Evolutionary conservation across 306 rosid species (phyloP).

Genomic region (Cucurbita moschata): DNA sequence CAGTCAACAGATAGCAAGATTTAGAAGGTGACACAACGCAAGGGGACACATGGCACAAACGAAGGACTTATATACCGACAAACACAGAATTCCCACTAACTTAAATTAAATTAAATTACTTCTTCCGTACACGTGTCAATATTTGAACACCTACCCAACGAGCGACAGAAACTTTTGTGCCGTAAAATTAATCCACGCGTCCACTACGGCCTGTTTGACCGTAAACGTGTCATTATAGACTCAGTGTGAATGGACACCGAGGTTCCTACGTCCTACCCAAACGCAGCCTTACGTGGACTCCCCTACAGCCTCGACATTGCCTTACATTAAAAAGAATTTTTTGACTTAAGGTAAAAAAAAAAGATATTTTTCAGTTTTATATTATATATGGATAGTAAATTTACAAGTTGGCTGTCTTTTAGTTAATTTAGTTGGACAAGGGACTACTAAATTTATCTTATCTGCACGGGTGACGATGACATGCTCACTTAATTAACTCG

Average conservation of each 20-base stretch:
- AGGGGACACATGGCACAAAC: constrained; percentile 2
- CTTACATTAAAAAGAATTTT: neutral
- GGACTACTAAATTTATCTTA: neutral
- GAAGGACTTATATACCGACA: neutral
- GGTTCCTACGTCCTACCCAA: neutral
- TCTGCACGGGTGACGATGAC: neutral
- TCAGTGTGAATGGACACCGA: neutral
- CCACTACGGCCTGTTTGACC: neutral
- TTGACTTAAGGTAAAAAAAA: neutral
- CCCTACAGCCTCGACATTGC: neutral
- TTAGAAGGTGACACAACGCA: neutral
- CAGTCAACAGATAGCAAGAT: neutral
- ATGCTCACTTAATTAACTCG: neutral
- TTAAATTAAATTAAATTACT: neutral
- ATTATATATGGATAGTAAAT: too few relatives aligned
- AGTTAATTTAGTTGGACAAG: neutral
- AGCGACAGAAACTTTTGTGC: neutral
- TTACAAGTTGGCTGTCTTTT: too few relatives aligned
- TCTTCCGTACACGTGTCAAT: neutral
- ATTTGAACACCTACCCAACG: neutral
- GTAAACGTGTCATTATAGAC: neutral
- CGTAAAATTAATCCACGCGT: neutral
- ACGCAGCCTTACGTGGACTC: neutral
- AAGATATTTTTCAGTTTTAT: neutral
- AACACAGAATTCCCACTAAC: neutral